phyloP scores from a whole-genome alignment of 164 flowering plant genomes.

The Liriodendron chinense region DNA sequence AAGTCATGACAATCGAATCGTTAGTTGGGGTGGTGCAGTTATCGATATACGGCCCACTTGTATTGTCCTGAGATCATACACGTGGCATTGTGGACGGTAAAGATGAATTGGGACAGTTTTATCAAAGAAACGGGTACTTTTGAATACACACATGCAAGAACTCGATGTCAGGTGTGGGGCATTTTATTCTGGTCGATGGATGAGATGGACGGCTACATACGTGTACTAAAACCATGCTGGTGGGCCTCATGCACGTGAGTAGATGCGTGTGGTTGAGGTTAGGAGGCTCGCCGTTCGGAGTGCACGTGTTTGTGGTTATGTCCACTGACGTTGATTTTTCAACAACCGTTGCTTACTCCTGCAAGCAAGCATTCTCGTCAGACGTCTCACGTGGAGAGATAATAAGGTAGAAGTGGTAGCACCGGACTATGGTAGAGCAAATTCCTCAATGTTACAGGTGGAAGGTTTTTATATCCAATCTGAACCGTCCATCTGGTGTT shows the following conservation, averaged over 20 bases:
- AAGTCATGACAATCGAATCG: too few species aligned
- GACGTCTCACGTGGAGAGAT: not conserved
- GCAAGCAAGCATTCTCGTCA: not conserved
- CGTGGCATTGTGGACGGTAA: too few species aligned
- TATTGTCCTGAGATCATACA: too few species aligned
- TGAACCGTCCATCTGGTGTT: not conserved
- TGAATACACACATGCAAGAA: too few species aligned
- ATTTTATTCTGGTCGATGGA: not conserved
- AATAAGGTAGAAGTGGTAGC: not conserved
- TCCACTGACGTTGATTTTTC: not conserved
- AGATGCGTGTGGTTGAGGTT: not conserved
- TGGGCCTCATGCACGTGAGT: conserved; percentile 1
- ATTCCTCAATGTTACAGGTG: too few species aligned
- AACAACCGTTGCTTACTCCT: not conserved
- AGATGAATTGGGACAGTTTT: too few species aligned
- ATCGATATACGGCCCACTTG: too few species aligned
- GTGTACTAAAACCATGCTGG: not conserved
- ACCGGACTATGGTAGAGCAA: not conserved
- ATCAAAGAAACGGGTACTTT: too few species aligned
- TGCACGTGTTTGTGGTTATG: not conserved
- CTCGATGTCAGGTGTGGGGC: too few species aligned
- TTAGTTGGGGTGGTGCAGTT: too few species aligned
- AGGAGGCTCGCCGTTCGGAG: not conserved
- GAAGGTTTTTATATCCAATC: not conserved
- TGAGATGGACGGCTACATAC: not conserved